A percentile compares a stretch with the other conserved stretches of the same genome.
phyloP scores from a whole-genome alignment of 176 grass and related monocot species.

The Oryza glaberrima region DNA sequence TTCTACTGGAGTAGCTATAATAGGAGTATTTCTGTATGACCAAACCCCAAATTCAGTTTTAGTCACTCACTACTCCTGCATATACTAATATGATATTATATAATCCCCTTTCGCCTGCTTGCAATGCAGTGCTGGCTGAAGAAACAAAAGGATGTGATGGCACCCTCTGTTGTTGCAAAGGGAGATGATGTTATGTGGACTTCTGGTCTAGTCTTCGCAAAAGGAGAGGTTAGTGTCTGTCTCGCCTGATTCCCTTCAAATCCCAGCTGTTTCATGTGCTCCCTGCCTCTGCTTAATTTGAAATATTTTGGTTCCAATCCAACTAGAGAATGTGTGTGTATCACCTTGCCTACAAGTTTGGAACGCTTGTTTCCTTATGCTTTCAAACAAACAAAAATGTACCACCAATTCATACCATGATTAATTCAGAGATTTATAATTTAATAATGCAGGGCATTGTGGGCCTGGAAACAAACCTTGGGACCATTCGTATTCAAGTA shows the following conservation, averaged over 20 bases:
- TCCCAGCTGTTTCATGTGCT: background rate
- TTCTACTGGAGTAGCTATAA: background rate
- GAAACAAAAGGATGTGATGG: constrained; percentile 74
- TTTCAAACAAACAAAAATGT: background rate
- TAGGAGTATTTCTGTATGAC: background rate
- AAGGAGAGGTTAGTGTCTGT: constrained; percentile 59
- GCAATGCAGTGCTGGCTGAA: constrained; percentile 83
- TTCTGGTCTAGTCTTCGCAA: constrained; percentile 72
- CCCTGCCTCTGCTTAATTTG: too few species aligned
- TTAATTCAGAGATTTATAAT: constrained; percentile 6
- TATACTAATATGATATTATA: too few species aligned
- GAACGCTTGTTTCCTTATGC: background rate
- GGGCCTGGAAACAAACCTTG: constrained; percentile 77
- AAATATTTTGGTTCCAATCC: background rate
- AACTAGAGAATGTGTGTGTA: background rate
- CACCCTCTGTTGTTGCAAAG: constrained; percentile 54
- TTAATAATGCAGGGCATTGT: constrained; percentile 65
- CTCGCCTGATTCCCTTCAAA: background rate
- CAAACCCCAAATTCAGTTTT: background rate
- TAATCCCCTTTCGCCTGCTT: background rate
- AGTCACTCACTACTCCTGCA: background rate
- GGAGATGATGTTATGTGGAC: constrained; percentile 82
- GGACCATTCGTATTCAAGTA: constrained; percentile 83
- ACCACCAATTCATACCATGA: background rate
- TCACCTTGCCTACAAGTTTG: constrained; percentile 15